Conservation (phyloP, 2,329 filamentous ascomycete species). For the Hansfordia pulvinata region DNA sequence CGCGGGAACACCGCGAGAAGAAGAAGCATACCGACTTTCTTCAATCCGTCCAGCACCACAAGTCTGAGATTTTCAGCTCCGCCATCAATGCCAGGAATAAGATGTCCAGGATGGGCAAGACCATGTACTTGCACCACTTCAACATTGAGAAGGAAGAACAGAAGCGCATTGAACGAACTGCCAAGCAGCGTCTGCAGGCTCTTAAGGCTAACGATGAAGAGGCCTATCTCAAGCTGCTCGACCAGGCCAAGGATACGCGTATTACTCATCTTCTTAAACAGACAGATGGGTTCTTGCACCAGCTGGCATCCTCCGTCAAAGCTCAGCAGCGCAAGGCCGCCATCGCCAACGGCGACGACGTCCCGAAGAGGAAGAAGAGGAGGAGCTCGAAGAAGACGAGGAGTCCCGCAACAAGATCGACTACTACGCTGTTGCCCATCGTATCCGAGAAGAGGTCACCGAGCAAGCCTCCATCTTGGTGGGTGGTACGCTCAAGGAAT, state of each 20-base stretch:
- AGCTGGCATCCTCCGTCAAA: conserved; percentile 89
- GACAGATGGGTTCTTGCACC: conserved; percentile 93
- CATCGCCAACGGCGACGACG: conserved; percentile 61
- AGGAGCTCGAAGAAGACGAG: conserved; percentile 56
- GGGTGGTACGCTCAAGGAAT: conserved; percentile 88
- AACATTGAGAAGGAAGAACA: conserved; percentile 99
- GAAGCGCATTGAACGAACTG: conserved; percentile 92
- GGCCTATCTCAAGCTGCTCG: conserved; percentile 92
- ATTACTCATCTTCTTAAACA: conserved; percentile 95
- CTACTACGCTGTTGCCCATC: conserved; percentile 97
- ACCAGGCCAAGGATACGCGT: conserved; percentile 97
- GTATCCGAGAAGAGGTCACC: conserved; percentile 82
- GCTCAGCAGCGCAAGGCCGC: conserved; percentile 77
- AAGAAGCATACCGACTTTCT: conserved; percentile 93
- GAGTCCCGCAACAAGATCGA: conserved; percentile 71
- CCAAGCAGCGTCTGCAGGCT: conserved; percentile 98
- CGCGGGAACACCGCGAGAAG: conserved; percentile 90
- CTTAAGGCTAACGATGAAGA: conserved; percentile 99
- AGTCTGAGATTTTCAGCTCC: conserved; percentile 59
- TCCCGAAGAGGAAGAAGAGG: conserved; percentile 50
- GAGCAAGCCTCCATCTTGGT: conserved; percentile 76
- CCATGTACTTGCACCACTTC: conserved; percentile 83
- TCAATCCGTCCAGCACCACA: conserved; percentile 71
- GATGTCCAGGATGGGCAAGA: conserved; percentile 71
- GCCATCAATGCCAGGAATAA: conserved; percentile 58